A percentile compares a stretch with the other conserved stretches of the same genome.
Conservation (phyloP, 805 yeast genomes). For the Jamesozyma gamospora region DNA sequence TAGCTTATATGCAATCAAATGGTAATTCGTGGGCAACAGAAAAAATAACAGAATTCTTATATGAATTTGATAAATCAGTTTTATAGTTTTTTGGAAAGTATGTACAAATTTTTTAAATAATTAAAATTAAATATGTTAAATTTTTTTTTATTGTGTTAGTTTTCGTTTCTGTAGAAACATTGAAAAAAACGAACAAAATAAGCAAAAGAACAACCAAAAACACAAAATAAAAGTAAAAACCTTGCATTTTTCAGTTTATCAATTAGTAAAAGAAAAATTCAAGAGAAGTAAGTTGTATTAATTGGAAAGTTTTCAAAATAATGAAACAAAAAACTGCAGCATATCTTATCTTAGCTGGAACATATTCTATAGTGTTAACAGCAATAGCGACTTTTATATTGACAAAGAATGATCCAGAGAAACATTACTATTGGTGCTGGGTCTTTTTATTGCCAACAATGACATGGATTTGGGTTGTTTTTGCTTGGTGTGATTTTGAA, state of each 20-base stretch:
- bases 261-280: too few species aligned
- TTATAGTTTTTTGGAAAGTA: not conserved
- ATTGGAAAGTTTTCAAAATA: not conserved
- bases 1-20: slow-evolving; percentile 39
- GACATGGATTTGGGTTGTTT: slow-evolving; percentile 28
- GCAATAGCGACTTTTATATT: slow-evolving; percentile 9
- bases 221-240: too few species aligned
- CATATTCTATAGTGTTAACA: slow-evolving; percentile 11
- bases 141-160: too few species aligned
- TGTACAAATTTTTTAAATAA: too few species aligned
- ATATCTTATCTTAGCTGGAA: slow-evolving; percentile 9
- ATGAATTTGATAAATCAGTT: slow-evolving; percentile 28
- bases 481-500: slow-evolving; percentile 29
- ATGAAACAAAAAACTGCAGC: slow-evolving; percentile 17
- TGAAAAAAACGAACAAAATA: too few species aligned
- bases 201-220: too few species aligned
- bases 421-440: slow-evolving; percentile 24
- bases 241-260: too few species aligned
- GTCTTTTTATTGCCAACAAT: slow-evolving; percentile 20
- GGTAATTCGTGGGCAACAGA: slow-evolving; percentile 41
- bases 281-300: too few species aligned
- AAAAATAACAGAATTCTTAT: slow-evolving; percentile 33
- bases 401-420: slow-evolving; percentile 6
- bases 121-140: too few species aligned
- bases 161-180: too few species aligned